Evolutionary conservation across 768 basidiomycete species (phyloP), one percentile per base, ranked within the genome.

Genomic region (Pholiota conissans): DNA sequence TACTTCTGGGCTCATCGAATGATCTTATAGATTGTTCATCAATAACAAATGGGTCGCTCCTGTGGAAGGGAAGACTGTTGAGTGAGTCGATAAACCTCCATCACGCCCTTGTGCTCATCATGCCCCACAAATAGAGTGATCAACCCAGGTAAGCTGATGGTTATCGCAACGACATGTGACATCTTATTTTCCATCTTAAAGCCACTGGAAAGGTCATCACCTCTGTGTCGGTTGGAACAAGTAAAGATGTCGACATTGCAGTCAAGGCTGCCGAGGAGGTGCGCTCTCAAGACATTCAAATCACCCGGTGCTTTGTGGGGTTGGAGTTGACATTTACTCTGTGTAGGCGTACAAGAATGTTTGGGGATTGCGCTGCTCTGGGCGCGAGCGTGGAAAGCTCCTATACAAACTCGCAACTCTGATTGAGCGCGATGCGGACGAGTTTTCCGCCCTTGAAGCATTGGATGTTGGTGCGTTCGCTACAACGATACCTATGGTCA

Each of bases 161-260:
- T 53, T 34, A 22, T 55, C 40, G n/a, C n/a, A n/a, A n/a, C n/a
- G 55, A 86, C 78, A 29, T 37, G 20, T 37, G 10, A 27, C 26
- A 22, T 20, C 34, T 82, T 81, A 14, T 35, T n/a, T n/a, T n/a
- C 73, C 52, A 29, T 34, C 18, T 3, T 3, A 20, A 20, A 89
- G 81, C 89, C 0, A 91, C 71, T 18, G 92, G 90, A 40, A 79
- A 89, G 66, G 61, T 82, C 49, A 78, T 86, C 66, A 83, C 84
- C 0, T 57, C 76, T 39, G 72, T 92, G 58, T 71, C 83, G 0
- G 84, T 82, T 67, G 92, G 79, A 27, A 83, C 84, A 1, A 56
- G 78, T 8, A 79, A 84, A 60, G 93, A 95, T 66, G 84, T 96
- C 60, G 89, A 95, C 69, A 64, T 69, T 47, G 93, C 93, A 0